phyloP scores from a whole-genome alignment of 192 early-diverging fungal species.

The Coemansia sp. region DNA sequence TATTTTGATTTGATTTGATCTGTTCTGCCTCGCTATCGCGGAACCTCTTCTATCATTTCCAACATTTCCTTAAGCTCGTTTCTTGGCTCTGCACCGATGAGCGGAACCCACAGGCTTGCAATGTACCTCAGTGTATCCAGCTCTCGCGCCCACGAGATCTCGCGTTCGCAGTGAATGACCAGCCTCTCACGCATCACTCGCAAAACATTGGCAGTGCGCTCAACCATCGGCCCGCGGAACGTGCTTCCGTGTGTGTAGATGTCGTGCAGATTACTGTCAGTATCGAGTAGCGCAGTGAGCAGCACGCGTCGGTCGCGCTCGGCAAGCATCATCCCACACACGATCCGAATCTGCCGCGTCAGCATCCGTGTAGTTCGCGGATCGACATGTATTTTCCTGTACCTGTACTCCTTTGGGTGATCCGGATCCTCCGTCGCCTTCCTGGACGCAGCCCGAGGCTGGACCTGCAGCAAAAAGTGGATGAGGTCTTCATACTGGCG shows the following conservation, averaged over 20 bases:
- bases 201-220: slow-evolving; percentile 17
- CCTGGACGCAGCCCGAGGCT: slow-evolving; percentile 3
- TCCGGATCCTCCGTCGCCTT: not conserved
- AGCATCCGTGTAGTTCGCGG: slow-evolving; percentile 17
- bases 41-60: not conserved
- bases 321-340: slow-evolving; percentile 10
- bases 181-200: slow-evolving; percentile 38
- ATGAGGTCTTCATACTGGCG: slow-evolving; percentile 35
- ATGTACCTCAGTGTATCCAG: slow-evolving; percentile 16
- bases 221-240: not conserved
- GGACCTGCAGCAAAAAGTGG: slow-evolving; percentile 33
- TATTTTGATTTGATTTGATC: not conserved
- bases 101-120: slow-evolving; percentile 2
- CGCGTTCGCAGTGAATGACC: slow-evolving; percentile 31
- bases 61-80: not conserved
- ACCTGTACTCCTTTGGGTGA: not conserved
- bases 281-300: slow-evolving; percentile 21
- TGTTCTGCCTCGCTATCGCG: too few species aligned
- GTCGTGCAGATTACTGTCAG: slow-evolving; percentile 2
- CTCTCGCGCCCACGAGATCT: slow-evolving; percentile 30
- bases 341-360: slow-evolving; percentile 9
- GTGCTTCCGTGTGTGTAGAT: not conserved
- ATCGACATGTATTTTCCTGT: slow-evolving; percentile 30
- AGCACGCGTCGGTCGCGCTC: slow-evolving; percentile 35
- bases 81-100: not conserved